Base-by-base conservation (phyloP, 2,329 filamentous ascomycete genomes). In the Pyrenophora graminea region DNA sequence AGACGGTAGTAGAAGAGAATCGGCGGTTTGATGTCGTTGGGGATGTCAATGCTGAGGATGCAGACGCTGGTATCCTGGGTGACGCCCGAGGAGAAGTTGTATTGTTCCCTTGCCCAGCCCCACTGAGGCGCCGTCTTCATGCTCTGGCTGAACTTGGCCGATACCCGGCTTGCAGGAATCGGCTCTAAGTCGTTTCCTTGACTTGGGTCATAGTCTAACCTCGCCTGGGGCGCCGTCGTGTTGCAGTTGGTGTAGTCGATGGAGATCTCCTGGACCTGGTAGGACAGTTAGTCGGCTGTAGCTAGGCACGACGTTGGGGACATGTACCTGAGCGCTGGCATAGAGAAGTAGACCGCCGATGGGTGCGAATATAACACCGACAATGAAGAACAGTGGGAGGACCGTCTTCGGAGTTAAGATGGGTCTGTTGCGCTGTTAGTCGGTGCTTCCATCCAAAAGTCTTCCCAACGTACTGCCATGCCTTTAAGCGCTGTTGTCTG, bases 381-480 rank as follows among this genome's bases (percentile, higher is more conserved):
- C 87, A 43, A 84, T 84, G 73, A 97, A 96, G 80, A 97, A 96
- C 53, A 97, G 83, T 55, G 91, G 91, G 30, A 95, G 80, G 31
- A 95, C 91, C 39, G 91, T 96, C 78, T 96, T 96, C 2, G 93
- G 93, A 3, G 93, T 97, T 44, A 97, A 81, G 69, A 97, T 97
- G 32, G 93, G 93, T 77, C 90, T 94, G 69, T 49, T 58, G 59
- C 42, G 59, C 56, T 63, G 73, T 81, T 67, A 80, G 78, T 63
- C 32, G 34, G 30, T 18, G 10, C 33, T 18, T 17, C 25, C 31
- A 17, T 19, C 33, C 17, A 0, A 13, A n/a, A 33, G 9, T 17
- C 9, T 41, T 13, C 25, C 30, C 39, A 36, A 84, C 91, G 76
- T 81, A 95, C 88, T 99, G 94, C 94, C 94, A 99, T 79, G 94